phyloP scores from a whole-genome alignment of 1,284 basidiomycete species.

The Macrocybe sp. region DNA sequence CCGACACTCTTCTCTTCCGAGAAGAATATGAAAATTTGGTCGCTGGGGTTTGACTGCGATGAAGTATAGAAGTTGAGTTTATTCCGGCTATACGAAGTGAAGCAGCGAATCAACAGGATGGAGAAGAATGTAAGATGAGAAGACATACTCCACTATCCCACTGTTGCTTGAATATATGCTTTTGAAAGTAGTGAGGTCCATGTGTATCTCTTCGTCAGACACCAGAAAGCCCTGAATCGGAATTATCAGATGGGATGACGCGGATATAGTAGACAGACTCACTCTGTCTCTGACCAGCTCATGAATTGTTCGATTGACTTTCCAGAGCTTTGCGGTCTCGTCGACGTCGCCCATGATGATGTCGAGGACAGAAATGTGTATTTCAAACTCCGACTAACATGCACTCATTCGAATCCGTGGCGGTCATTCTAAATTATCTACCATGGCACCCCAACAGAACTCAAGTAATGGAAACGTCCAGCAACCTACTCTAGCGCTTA shows the following conservation, averaged over 20 bases:
- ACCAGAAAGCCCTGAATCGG: slow-evolving; percentile 76
- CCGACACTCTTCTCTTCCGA: slow-evolving; percentile 90
- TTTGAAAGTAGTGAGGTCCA: slow-evolving; percentile 78
- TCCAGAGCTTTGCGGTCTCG: slow-evolving; percentile 85
- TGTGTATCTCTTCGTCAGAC: slow-evolving; percentile 85
- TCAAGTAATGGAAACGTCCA: slow-evolving; percentile 31
- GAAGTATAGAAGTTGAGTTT: slow-evolving; percentile 88
- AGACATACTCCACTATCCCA: slow-evolving; percentile 57
- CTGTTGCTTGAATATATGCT: slow-evolving; percentile 57
- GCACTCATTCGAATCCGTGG: slow-evolving; percentile 9
- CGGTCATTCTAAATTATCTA: not conserved
- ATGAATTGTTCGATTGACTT: slow-evolving; percentile 95
- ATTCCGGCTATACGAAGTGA: slow-evolving; percentile 66
- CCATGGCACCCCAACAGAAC: slow-evolving; percentile 35
- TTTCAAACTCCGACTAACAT: slow-evolving; percentile 33
- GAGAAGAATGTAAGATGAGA: slow-evolving; percentile 4
- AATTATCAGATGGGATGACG: slow-evolving; percentile 13
- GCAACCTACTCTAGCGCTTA: slow-evolving; percentile 34
- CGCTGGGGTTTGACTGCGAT: slow-evolving; percentile 57
- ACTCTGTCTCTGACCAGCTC: slow-evolving; percentile 94
- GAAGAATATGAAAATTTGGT: slow-evolving; percentile 94
- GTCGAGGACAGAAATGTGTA: slow-evolving; percentile 19
- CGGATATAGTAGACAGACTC: slow-evolving; percentile 21
- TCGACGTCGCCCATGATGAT: slow-evolving; percentile 58
- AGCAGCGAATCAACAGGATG: slow-evolving; percentile 6